Percentiles rank a stretch among this genome's conserved stretches.
phyloP scores from a whole-genome alignment of 2,329 filamentous ascomycete species.

The Clathrospora elynae region DNA sequence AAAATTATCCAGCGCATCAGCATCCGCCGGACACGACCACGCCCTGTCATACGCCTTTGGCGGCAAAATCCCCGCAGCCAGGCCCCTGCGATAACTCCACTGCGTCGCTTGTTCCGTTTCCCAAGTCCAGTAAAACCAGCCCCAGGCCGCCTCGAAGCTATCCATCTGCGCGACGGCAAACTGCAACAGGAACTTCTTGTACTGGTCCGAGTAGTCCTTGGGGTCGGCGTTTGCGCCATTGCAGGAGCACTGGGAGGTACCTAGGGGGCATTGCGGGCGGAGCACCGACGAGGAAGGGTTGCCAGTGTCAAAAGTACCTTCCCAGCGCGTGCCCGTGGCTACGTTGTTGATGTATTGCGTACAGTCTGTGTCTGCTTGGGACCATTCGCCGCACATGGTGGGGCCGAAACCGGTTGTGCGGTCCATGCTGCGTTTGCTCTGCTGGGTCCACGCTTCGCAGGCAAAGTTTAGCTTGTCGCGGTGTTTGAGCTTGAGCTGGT shows the following conservation, averaged over 20 bases:
- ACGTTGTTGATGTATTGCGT: constrained; percentile 86
- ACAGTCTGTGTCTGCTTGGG: constrained; percentile 96
- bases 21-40: constrained; percentile 49
- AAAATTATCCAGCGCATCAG: constrained; percentile 49
- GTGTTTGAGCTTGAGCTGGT: constrained; percentile 82
- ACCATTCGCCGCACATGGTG: constrained; percentile 96
- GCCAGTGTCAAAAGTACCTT: constrained; percentile 78
- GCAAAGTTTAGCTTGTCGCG: constrained; percentile 84
- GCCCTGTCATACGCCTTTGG: constrained; percentile 50
- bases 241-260: constrained; percentile 70
- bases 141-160: constrained; percentile 89
- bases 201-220: constrained; percentile 67
- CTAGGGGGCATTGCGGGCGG: constrained; percentile 73
- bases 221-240: constrained; percentile 75
- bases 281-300: constrained; percentile 66
- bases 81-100: constrained; percentile 88
- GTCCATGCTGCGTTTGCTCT: constrained; percentile 74
- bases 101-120: constrained; percentile 82
- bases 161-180: constrained; percentile 97
- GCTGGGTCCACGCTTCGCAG: constrained; percentile 82
- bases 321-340: constrained; percentile 85
- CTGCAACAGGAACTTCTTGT: constrained; percentile 83
- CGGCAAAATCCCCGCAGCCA: constrained; percentile 79
- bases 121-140: constrained; percentile 99
- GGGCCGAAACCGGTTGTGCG: constrained; percentile 83